phyloP scores from a whole-genome alignment of 768 basidiomycete genomes.

The Leccinum barrowsii region DNA sequence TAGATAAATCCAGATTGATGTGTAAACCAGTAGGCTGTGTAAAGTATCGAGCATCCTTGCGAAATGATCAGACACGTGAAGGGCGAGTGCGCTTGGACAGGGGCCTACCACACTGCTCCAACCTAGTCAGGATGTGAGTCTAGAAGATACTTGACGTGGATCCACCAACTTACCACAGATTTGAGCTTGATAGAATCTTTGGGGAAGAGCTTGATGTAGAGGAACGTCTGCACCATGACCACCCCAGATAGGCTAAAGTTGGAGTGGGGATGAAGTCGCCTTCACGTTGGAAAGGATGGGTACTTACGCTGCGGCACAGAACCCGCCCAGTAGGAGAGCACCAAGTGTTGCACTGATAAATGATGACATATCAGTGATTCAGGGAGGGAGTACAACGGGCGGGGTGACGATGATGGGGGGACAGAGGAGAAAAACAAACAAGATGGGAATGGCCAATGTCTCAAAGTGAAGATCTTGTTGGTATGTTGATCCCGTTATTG shows the following conservation, averaged over 20 bases:
- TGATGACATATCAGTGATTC: slow-evolving; percentile 6
- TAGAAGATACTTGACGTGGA: neutral
- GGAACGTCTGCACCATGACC: slow-evolving; percentile 24
- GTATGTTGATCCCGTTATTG: neutral
- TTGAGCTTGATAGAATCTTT: slow-evolving; percentile 20
- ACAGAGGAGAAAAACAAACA: neutral
- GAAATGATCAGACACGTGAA: neutral
- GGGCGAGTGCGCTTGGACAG: neutral
- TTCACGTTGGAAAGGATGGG: neutral
- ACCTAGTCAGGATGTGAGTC: slow-evolving; percentile 16
- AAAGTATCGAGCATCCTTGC: slow-evolving; percentile 34
- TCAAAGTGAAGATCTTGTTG: neutral
- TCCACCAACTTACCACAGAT: slow-evolving; percentile 16
- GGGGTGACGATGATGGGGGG: neutral
- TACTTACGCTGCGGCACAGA: slow-evolving; percentile 27
- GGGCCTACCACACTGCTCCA: slow-evolving; percentile 23
- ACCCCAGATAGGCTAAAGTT: slow-evolving; percentile 27
- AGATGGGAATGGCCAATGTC: neutral
- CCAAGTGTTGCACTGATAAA: slow-evolving; percentile 22
- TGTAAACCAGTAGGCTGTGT: slow-evolving; percentile 40
- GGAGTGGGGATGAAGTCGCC: neutral
- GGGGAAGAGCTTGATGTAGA: slow-evolving; percentile 31
- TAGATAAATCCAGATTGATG: slow-evolving; percentile 42
- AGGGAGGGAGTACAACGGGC: neutral
- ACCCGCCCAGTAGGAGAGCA: slow-evolving; percentile 30